Conservation (phyloP, 257 asterid species). For the Euphrasia confusa region DNA sequence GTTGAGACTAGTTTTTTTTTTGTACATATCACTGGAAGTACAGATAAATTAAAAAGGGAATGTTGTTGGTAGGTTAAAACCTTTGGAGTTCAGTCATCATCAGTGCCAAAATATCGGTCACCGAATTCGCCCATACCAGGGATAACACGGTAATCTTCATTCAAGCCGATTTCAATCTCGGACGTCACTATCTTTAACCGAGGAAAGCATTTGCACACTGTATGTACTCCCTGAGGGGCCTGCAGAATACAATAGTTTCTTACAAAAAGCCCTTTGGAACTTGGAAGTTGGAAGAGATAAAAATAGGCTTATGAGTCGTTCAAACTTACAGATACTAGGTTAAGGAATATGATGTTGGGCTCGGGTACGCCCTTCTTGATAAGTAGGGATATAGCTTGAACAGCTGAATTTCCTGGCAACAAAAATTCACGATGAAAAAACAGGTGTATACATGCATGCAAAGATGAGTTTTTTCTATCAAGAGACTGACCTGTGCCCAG, state of each 20-base stretch:
- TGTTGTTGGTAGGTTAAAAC: background rate
- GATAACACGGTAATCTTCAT: slow-evolving; percentile 63
- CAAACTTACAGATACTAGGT: slow-evolving; percentile 67
- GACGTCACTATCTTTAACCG: slow-evolving; percentile 81
- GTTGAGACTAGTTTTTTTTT: background rate
- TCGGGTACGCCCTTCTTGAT: slow-evolving; percentile 84
- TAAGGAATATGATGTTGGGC: slow-evolving; percentile 75
- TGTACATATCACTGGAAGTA: too few relatives aligned
- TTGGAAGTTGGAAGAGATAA: background rate
- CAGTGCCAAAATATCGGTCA: slow-evolving; percentile 80
- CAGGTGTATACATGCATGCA: too few relatives aligned
- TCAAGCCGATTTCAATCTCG: slow-evolving; percentile 72
- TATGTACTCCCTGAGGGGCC: slow-evolving; percentile 88
- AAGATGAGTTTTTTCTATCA: too few relatives aligned
- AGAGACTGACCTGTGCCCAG: slow-evolving; percentile 41
- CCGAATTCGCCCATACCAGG: slow-evolving; percentile 94
- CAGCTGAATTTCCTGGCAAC: slow-evolving; percentile 53
- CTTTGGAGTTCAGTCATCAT: slow-evolving; percentile 42
- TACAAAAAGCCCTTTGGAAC: too few relatives aligned
- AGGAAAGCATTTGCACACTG: slow-evolving; percentile 70
- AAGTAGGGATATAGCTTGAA: slow-evolving; percentile 69
- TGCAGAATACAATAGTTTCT: slow-evolving; percentile 20
- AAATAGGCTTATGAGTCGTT: background rate
- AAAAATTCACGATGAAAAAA: too few relatives aligned
- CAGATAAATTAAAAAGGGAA: too few relatives aligned